Conservation (phyloP, 768 basidiomycete genomes). For the Leccinum arenicola region DNA sequence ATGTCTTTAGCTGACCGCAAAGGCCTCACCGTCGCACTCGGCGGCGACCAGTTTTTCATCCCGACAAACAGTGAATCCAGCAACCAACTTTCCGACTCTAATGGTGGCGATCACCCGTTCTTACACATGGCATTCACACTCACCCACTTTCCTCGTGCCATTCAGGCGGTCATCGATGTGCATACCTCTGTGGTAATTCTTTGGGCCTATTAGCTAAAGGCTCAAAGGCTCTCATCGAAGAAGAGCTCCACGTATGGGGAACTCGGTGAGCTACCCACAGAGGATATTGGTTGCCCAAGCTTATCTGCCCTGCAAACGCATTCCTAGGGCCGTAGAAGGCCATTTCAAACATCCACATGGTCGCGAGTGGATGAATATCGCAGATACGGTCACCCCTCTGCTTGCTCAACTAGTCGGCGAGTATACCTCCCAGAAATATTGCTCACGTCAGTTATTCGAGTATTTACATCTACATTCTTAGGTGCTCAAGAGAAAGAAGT, state of each 20-base stretch:
- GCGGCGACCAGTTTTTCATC: conserved; percentile 53
- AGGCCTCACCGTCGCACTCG: conserved; percentile 31
- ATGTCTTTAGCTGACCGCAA: conserved; percentile 17
- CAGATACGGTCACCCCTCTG: conserved; percentile 65
- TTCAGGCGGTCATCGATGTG: conserved; percentile 50
- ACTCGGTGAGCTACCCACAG: conserved; percentile 46
- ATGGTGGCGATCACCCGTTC: conserved; percentile 35
- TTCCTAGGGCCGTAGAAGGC: conserved; percentile 73
- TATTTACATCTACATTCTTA: conserved; percentile 34
- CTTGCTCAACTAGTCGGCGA: conserved; percentile 83
- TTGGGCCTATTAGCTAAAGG: conserved; percentile 79
- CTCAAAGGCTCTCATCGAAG: conserved; percentile 66
- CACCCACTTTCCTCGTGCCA: conserved; percentile 9
- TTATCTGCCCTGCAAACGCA: conserved; percentile 4
- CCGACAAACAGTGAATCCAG: conserved; percentile 54
- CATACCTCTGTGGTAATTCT: conserved; percentile 96
- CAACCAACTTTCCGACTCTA: conserved; percentile 36
- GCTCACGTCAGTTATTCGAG: conserved; percentile 6
- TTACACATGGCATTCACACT: conserved; percentile 4
- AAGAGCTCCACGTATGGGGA: conserved; percentile 86
- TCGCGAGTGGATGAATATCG: conserved; percentile 80
- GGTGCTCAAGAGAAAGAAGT: conserved; percentile 89
- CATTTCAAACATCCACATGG: conserved; percentile 88
- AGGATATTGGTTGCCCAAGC: conserved; percentile 8
- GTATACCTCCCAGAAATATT: conserved; percentile 24